Conservation (phyloP, 2,329 filamentous ascomycete species). For the Colletotrichum tanaceti region DNA sequence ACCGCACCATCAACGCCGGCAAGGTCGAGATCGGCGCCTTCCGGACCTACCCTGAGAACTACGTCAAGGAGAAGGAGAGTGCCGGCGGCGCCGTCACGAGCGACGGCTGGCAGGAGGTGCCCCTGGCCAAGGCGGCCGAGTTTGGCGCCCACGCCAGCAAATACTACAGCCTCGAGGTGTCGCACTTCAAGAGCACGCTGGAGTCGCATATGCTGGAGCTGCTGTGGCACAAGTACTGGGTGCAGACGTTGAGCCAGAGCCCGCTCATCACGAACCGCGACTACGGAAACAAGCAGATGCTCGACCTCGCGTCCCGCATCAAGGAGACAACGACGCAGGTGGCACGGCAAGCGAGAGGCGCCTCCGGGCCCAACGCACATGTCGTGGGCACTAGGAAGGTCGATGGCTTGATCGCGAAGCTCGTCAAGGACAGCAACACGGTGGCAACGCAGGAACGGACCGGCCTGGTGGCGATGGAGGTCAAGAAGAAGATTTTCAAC, state of each 20-base stretch:
- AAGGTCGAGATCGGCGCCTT: constrained; percentile 99
- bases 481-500: constrained; percentile 73
- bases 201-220: constrained; percentile 88
- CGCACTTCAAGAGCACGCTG: constrained; percentile 93
- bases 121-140: constrained; percentile 92
- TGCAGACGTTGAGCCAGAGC: constrained; percentile 91
- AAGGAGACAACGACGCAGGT: constrained; percentile 66
- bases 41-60: constrained; percentile 83
- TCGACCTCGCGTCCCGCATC: constrained; percentile 87
- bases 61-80: constrained; percentile 63
- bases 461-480: constrained; percentile 70
- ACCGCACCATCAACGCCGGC: constrained; percentile 92
- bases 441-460: constrained; percentile 71
- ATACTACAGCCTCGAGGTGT: constrained; percentile 92
- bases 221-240: constrained; percentile 99
- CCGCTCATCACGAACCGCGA: constrained; percentile 93
- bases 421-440: constrained; percentile 70
- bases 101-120: constrained; percentile 80
- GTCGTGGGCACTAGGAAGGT: constrained; percentile 47
- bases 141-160: constrained; percentile 92
- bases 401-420: constrained; percentile 67
- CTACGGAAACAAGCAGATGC: constrained; percentile 91
- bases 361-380: constrained; percentile 43
- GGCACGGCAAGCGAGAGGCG: constrained; percentile 48
- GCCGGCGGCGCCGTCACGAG: constrained; percentile 51